Evolutionary conservation across 192 early-diverging fungal species (phyloP), one percentile per base, ranked within the genome.

Genomic region (Rhizophagus prolifer): DNA sequence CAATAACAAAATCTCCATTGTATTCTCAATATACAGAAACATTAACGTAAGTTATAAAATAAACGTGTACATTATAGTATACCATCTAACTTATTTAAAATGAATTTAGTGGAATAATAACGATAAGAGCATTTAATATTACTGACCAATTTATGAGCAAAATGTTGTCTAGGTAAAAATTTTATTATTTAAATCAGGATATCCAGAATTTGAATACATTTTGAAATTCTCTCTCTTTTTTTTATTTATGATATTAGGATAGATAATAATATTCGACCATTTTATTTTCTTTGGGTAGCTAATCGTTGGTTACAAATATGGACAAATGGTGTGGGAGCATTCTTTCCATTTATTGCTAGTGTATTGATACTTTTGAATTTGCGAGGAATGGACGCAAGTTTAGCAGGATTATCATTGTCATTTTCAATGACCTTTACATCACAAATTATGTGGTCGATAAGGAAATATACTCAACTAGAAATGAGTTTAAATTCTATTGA

Each of bases 401-500:
- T 91, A 71, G 94, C 94, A 30, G 96, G 95, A 75, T 88, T 97
- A 44, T 88, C 90, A 28, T 85, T 97, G 19, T 89, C 91, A 69
- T 97, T 95, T 79, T 89, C 97, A 0, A 83, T 94, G 9, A 90
- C 86, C 59, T 95, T 98, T 79, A 90, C 92, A 13, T 88, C 92
- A 54, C 87, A 88, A 78, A 84, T 94, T 81, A 82, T 90, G 77
- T 96, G 95, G 94, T 75, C 89, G 13, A 88, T 94, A 31, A 86
- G 93, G 65, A 82, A 86, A 50, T 94, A 92, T 81, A 87, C 88
- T 26, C 84, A 89, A 68, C 90, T 94, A 79, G 96, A 97, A 79
- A 92, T 96, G 88, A 89, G 83, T 78, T 88, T 95, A 87, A 95
- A 93, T 78, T 86, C 91, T 6, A 92, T 96, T 34, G 96, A 98